phyloP scores from a whole-genome alignment of 352 stramenopile genomes.

The Pythium rhizo-oryzae region DNA sequence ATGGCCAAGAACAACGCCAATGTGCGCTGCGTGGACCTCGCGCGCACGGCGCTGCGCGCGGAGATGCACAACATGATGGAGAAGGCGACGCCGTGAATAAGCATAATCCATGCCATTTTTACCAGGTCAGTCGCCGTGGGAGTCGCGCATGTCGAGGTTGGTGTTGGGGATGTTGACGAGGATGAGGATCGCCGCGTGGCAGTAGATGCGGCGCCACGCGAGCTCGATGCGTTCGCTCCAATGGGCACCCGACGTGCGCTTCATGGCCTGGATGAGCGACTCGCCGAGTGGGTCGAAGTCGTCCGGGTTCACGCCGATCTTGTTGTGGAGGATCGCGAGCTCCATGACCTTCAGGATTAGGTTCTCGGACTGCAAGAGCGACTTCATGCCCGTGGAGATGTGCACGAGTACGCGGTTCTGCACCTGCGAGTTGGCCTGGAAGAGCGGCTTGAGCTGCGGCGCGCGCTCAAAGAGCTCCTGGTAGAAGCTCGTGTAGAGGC shows the following conservation, averaged over 20 bases:
- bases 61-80: conserved; percentile 35
- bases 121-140: conserved; percentile 8
- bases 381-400: conserved; percentile 69
- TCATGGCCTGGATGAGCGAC: conserved; percentile 65
- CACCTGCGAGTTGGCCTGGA: conserved; percentile 60
- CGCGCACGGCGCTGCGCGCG: conserved; percentile 45
- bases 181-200: conserved; percentile 57
- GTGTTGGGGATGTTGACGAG: conserved; percentile 63
- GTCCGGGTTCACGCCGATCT: conserved; percentile 63
- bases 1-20: conserved; percentile 63
- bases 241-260: conserved; percentile 44
- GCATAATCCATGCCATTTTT: too few species aligned
- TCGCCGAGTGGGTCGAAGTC: conserved; percentile 67
- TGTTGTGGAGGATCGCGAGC: conserved; percentile 60
- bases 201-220: conserved; percentile 64
- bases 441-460: conserved; percentile 60
- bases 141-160: conserved; percentile 48
- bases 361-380: conserved; percentile 52
- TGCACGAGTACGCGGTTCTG: conserved; percentile 67
- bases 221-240: conserved; percentile 54
- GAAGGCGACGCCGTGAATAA: conserved; percentile 19
- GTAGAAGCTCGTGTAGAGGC: conserved; percentile 65
- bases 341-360: conserved; percentile 63
- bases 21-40: conserved; percentile 58
- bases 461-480: conserved; percentile 54